Percentiles rank a stretch among this genome's conserved stretches.
phyloP scores from a whole-genome alignment of 164 flowering plant species.

The Vitis labrusca region DNA sequence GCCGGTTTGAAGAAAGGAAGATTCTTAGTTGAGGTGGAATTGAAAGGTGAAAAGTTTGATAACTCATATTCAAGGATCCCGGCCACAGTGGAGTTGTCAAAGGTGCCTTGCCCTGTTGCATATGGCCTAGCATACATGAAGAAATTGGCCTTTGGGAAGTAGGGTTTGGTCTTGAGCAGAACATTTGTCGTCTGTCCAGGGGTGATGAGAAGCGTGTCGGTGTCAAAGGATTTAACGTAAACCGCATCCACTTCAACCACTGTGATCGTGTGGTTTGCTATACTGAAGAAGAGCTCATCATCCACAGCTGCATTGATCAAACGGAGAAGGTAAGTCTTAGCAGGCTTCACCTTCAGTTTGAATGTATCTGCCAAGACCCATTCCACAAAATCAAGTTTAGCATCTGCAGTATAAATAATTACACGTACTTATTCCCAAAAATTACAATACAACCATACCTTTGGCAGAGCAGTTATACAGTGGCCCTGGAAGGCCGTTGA shows the following conservation, averaged over 20 bases:
- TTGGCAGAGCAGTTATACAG: constrained; percentile 43
- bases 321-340: constrained; percentile 29
- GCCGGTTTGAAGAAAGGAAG: background rate
- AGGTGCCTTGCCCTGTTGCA: constrained; percentile 1
- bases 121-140: constrained; percentile 15
- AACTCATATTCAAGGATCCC: constrained; percentile 4
- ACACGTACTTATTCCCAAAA: too few species aligned
- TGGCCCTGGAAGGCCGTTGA: constrained; percentile 42
- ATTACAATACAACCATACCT: constrained; percentile 12
- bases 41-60: background rate
- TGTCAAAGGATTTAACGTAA: constrained; percentile 25
- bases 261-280: constrained; percentile 29
- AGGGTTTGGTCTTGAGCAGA: constrained; percentile 10
- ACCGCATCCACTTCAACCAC: constrained; percentile 24
- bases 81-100: background rate
- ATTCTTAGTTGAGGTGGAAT: background rate
- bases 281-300: constrained; percentile 43
- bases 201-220: constrained; percentile 21
- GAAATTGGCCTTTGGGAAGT: constrained; percentile 19
- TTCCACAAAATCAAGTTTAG: too few species aligned
- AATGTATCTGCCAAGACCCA: constrained; percentile 24
- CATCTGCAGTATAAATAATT: constrained; percentile 1
- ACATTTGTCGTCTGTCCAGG: constrained; percentile 25
- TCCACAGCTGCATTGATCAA: constrained; percentile 38
- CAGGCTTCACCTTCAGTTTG: constrained; percentile 33